Conservation (phyloP, 2,329 filamentous ascomycete species). For the Colletotrichum sp. region DNA sequence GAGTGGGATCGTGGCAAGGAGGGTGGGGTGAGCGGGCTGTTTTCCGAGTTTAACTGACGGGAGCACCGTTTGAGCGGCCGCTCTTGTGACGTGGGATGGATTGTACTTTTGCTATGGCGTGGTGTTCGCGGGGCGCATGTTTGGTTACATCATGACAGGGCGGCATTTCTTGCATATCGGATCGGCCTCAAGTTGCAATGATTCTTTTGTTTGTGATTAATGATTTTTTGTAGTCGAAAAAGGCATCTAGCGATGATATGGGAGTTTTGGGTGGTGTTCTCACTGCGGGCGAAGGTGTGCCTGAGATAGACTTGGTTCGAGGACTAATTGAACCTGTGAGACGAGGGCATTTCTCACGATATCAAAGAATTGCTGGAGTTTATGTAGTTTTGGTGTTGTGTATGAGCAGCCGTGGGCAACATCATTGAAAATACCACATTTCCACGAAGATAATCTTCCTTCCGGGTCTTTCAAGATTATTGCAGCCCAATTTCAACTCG, state of each 20-base stretch:
- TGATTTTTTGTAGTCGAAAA: background rate
- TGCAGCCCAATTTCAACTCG: background rate
- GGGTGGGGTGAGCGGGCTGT: conserved; percentile 10
- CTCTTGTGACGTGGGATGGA: background rate
- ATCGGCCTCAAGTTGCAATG: background rate
- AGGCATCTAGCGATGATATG: background rate
- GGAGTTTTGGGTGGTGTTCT: background rate
- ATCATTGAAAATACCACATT: background rate
- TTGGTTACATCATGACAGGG: background rate
- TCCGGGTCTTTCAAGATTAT: background rate
- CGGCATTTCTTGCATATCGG: background rate
- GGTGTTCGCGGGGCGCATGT: background rate
- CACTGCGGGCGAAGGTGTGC: accelerated
- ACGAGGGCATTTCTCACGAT: background rate
- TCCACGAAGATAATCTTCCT: accelerated
- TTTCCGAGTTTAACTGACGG: conserved; percentile 20
- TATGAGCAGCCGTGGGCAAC: no score
- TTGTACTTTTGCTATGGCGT: background rate
- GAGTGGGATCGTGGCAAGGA: conserved; percentile 66
- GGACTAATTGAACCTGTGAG: background rate
- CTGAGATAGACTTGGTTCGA: background rate
- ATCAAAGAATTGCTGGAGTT: background rate
- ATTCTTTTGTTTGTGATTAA: background rate
- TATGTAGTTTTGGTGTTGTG: background rate
- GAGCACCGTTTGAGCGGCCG: background rate